These are phyloP conservation scores for Straminergon stramineum DNA, from an alignment of 225 moss, liverwort and hornwort species.

Conservation along the genomic window DNA sequence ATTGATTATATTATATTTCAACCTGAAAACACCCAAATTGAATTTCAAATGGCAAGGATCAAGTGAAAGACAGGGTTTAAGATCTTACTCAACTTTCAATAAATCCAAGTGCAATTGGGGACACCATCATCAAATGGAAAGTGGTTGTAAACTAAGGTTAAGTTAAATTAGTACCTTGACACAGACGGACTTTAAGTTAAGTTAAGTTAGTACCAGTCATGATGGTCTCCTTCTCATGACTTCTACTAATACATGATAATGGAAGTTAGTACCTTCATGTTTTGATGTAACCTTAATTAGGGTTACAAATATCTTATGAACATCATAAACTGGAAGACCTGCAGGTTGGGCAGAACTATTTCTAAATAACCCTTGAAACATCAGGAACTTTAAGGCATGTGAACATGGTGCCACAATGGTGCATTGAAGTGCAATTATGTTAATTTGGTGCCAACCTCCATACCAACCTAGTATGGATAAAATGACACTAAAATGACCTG, in stretches of 20 bases:
- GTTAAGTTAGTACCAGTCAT: not conserved
- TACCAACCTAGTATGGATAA: no score
- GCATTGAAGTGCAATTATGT: no score
- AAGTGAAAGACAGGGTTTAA: not conserved
- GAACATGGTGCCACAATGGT: no score
- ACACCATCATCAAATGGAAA: not conserved
- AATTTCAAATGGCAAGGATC: not conserved
- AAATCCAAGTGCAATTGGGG: not conserved
- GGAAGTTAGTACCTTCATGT: not conserved
- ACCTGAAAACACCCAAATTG: no score
- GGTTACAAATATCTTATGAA: not conserved
- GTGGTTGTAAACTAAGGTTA: not conserved
- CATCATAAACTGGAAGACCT: not conserved
- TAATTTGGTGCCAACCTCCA: no score
- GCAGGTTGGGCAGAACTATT: not conserved
- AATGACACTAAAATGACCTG: no score
- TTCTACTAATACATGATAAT: not conserved
- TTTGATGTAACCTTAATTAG: not conserved
- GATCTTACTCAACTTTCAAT: not conserved
- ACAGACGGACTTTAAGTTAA: not conserved
- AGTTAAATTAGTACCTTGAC: not conserved
- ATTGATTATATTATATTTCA: not conserved
- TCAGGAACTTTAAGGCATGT: no score
- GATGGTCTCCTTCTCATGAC: not conserved
- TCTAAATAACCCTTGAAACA: no score